Base-by-base conservation (phyloP, 768 basidiomycete genomes). In the Trametes cubensis region DNA sequence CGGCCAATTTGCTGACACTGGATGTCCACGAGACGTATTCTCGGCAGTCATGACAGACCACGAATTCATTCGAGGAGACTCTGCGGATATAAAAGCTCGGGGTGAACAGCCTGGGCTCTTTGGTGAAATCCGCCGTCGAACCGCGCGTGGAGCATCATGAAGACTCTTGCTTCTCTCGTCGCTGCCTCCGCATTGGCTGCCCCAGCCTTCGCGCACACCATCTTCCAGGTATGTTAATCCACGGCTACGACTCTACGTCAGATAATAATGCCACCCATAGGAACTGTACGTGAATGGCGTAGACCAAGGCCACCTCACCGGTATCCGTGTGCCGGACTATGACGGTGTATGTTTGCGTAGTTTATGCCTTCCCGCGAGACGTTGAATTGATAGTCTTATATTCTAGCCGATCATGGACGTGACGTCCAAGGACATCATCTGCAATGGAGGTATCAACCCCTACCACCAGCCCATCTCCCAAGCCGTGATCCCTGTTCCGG, bases 371-470 rank as follows among this genome's bases (percentile, higher is more conserved):
- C 0, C 1, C 1, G 18, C 0, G 6, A 20, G 3, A 3, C 15
- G 10, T 14, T 50, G 15, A 17, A 21, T 21, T 49, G 5, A 51
- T 44, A 13, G 42, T 7, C 39, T 28, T 23, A 47, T 4, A 13
- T 21, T 25, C 58, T 17, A 84, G 83, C 83, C 84, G 17, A 83
- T 87, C 60, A 82, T 71, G 18, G 81, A 85, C 67, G 83, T 85
- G 14, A 82, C 78, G 7, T 83, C 81, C 0, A 83, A 83, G 71
- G 80, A 77, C 54, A 21, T 81, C 48, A 85, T 85, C 60, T 85
- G 85, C 77, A 86, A 86, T 53, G 83, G 84, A 23, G 83, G 83
- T 14, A 82, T 82, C 65, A 85, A 84, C 68, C 83, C 81, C 1
- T 83, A 82, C 69, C 77, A 78, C 52, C 73, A 75, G 59, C 82